These are phyloP conservation scores for Moesziomyces parantarcticus DNA, from an alignment of 1,284 basidiomycete genomes.

Conservation along the genomic window DNA sequence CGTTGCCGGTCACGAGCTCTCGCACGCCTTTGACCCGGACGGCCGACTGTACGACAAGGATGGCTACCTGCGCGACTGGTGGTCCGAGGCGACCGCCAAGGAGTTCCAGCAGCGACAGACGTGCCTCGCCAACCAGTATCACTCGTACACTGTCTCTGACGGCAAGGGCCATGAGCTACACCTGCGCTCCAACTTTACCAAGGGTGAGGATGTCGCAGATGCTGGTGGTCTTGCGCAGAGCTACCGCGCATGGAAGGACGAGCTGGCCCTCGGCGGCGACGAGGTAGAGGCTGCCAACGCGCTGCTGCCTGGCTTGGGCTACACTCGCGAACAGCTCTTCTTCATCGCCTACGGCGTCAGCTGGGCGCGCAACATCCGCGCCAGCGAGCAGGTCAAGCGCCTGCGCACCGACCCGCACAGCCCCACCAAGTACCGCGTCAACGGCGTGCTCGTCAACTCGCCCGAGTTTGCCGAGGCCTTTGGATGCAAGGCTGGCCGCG, in stretches of 20 bases:
- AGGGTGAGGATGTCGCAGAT: constrained; percentile 78
- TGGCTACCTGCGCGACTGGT: constrained; percentile 78
- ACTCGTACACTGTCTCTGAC: constrained; percentile 82
- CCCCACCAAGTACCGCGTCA: constrained; percentile 62
- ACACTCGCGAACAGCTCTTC: constrained; percentile 68
- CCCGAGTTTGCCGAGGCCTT: constrained; percentile 61
- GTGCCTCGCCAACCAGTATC: constrained; percentile 90
- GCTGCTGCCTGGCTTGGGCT: constrained; percentile 66
- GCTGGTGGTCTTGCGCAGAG: constrained; percentile 68
- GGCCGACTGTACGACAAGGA: constrained; percentile 76
- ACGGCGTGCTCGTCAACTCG: constrained; percentile 57
- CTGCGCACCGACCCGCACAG: constrained; percentile 65
- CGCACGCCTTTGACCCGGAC: constrained; percentile 93
- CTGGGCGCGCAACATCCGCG: constrained; percentile 60
- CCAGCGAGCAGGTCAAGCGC: constrained; percentile 57
- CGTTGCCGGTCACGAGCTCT: constrained; percentile 61
- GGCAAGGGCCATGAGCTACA: constrained; percentile 83
- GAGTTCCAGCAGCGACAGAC: constrained; percentile 85
- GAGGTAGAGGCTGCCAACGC: constrained; percentile 58
- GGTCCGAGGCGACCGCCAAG: constrained; percentile 78
- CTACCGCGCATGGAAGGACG: constrained; percentile 67
- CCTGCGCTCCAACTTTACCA: constrained; percentile 79
- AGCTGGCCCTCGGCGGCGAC: constrained; percentile 46
- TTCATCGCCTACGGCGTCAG: constrained; percentile 65
- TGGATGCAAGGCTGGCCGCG: constrained; percentile 57